Evolutionary conservation across 176 grass and related monocot genomes (phyloP).

Genomic region (Eragrostis curvula): DNA sequence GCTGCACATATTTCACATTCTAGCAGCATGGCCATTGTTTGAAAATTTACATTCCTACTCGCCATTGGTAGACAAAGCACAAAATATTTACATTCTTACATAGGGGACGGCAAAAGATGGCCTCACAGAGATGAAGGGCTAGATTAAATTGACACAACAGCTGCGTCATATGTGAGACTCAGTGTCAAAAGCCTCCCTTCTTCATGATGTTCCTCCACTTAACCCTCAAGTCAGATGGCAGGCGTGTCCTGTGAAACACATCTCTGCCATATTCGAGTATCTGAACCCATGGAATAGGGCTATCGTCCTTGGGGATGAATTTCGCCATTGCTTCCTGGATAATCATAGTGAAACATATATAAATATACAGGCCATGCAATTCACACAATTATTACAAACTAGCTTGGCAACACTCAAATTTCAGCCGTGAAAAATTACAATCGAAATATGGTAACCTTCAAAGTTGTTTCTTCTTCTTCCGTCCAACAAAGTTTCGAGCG

Average conservation of each 20-base stretch:
- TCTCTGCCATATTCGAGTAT: conserved; percentile 45
- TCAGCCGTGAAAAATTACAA: conserved; percentile 13
- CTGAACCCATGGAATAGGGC: conserved; percentile 53
- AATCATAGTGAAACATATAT: conserved; percentile 25
- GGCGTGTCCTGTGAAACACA: conserved; percentile 62
- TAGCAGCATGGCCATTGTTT: too few species aligned
- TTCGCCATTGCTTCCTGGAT: conserved; percentile 61
- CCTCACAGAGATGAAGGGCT: background rate
- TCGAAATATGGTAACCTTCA: conserved; percentile 54
- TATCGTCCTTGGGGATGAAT: conserved; percentile 15
- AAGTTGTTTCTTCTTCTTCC: conserved; percentile 49
- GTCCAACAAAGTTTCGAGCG: conserved; percentile 63
- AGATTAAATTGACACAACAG: background rate
- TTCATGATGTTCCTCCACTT: conserved; percentile 84
- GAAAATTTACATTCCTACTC: background rate
- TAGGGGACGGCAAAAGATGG: background rate
- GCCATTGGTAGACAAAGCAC: background rate
- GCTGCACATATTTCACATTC: background rate
- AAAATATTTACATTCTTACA: conserved; percentile 25
- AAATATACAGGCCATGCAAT: conserved; percentile 10
- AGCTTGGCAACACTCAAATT: conserved; percentile 3
- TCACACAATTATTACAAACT: conserved; percentile 7
- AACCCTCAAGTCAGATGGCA: conserved; percentile 64
- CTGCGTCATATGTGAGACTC: background rate
- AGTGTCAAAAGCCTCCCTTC: conserved; percentile 21